Percentiles rank a stretch among this genome's conserved stretches.
Conservation (phyloP, 352 stramenopile genomes). For the Phytopythium chamaehyphon region DNA sequence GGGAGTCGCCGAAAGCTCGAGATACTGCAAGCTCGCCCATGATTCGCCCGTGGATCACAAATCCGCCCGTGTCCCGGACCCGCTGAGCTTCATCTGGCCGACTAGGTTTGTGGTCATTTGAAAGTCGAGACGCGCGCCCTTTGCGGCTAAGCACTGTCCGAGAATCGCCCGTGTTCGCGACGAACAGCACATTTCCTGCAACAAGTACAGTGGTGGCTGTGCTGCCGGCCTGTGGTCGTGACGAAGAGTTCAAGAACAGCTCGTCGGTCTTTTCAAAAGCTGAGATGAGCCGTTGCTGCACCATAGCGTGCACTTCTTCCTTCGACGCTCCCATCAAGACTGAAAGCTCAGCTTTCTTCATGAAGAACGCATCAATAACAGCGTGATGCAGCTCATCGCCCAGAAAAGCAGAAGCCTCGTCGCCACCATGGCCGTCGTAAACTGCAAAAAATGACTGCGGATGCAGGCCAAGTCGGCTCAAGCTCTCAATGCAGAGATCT, state of each 20-base stretch:
- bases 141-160: slow-evolving; percentile 91
- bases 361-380: slow-evolving; percentile 56
- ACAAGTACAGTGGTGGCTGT: slow-evolving; percentile 95
- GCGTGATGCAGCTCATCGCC: slow-evolving; percentile 69
- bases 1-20: slow-evolving; percentile 88
- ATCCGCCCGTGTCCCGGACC: slow-evolving; percentile 91
- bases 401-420: slow-evolving; percentile 91
- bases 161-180: slow-evolving; percentile 96
- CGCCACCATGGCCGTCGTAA: slow-evolving; percentile 96
- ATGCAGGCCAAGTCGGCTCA: slow-evolving; percentile 53
- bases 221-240: slow-evolving; percentile 82
- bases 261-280: slow-evolving; percentile 74
- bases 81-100: slow-evolving; percentile 91
- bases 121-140: slow-evolving; percentile 86
- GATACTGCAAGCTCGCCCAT: slow-evolving; percentile 90
- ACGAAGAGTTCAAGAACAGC: slow-evolving; percentile 60
- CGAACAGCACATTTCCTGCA: slow-evolving; percentile 90
- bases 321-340: slow-evolving; percentile 23
- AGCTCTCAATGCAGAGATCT: slow-evolving; percentile 60
- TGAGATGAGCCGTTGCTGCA: slow-evolving; percentile 40
- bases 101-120: slow-evolving; percentile 96
- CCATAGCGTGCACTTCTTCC: slow-evolving; percentile 43
- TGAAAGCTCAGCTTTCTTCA: slow-evolving; percentile 39
- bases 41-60: slow-evolving; percentile 89
- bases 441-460: slow-evolving; percentile 94